A percentile compares a stretch with the other conserved stretches of the same genome.
Evolutionary conservation across 2,329 filamentous ascomycete species (phyloP).

Genomic region (Geoglossum cookeanum): DNA sequence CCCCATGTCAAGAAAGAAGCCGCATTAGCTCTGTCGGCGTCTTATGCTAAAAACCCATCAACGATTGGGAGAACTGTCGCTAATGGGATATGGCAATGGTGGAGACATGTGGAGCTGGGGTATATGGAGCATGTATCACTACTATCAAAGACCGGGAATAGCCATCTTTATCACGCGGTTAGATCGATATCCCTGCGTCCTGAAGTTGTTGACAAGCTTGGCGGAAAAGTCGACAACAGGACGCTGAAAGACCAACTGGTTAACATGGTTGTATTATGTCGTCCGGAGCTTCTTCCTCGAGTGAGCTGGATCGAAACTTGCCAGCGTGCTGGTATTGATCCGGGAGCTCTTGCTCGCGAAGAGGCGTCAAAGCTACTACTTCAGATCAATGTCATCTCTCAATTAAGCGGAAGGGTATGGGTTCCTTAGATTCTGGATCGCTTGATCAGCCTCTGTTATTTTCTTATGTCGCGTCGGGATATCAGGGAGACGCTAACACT

Average conservation of each 20-base stretch:
- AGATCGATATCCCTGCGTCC: conserved; percentile 42
- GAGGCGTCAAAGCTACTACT: conserved; percentile 45
- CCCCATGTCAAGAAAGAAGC: conserved; percentile 45
- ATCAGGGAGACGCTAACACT: conserved; percentile 2
- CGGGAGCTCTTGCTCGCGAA: conserved; percentile 52
- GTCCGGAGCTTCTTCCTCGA: conserved; percentile 56
- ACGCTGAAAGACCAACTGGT: conserved; percentile 52
- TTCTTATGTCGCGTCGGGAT: neutral
- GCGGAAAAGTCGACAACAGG: conserved; percentile 26
- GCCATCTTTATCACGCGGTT: conserved; percentile 41
- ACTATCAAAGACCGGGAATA: conserved; percentile 42
- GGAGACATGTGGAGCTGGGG: conserved; percentile 43
- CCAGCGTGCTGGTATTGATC: conserved; percentile 62
- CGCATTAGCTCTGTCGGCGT: conserved; percentile 37
- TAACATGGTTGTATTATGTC: conserved; percentile 57
- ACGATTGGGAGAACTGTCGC: conserved; percentile 45
- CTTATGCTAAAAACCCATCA: conserved; percentile 42
- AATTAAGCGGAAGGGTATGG: conserved; percentile 2
- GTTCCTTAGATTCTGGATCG: neutral
- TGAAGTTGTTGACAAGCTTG: conserved; percentile 28
- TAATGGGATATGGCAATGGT: conserved; percentile 63
- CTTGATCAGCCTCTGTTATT: neutral
- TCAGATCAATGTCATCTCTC: conserved; percentile 38
- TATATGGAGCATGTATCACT: conserved; percentile 61
- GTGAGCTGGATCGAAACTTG: conserved; percentile 81